Base-by-base conservation (phyloP, 805 yeast genomes). In the Barnettozyma siamensis region DNA sequence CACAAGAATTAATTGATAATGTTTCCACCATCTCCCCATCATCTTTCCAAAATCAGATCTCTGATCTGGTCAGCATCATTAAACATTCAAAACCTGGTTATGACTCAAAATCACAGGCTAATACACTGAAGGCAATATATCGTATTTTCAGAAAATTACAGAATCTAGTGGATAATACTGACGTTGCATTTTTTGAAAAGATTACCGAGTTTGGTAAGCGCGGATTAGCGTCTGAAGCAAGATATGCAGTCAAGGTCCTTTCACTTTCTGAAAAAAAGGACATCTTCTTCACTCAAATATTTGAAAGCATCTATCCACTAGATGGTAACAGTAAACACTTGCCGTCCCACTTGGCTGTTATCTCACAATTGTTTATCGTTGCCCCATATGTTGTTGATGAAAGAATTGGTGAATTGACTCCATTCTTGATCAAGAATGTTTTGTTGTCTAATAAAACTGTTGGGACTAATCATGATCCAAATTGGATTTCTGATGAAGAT, bases 201-300 rank as follows among this genome's bases (percentile, higher is more conserved):
- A 57, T 87, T 36, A 62, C 67, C 33, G 56, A 61, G 2, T 60
- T 80, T 21, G 74, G 83, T 0, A 47, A 64, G 0, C 49, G 54
- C 1, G 91, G 91, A 0, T 60, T 73, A 2, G 76, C 85, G 1
- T 32, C 53, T 9, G 87, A 81, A 50, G 81, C 91, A 0, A 77
- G 70, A 51, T 84, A 80, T 55, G 72, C 89, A 0, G 63, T 77
- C 8, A 79, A 76, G 53, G 62, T 84, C 7, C 46, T 85, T 7
- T 70, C 77, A 2, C 63, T 76, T n/a, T 60, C 71, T 3, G 58
- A 67, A 3, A 62, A 62, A 37, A 69, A 69, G 20, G 75, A 72
- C 16, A 55, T 62, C 2, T 59, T 65, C 10, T 55, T 70, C 5
- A 56, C 65, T 1, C 59, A 64, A 15, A 60, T 79, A 6, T 62